Percentiles rank a stretch among this genome's conserved stretches.
These are phyloP conservation scores for Diplocarpon mali DNA, from an alignment of 2,329 filamentous ascomycete genomes.

Conservation along the genomic window DNA sequence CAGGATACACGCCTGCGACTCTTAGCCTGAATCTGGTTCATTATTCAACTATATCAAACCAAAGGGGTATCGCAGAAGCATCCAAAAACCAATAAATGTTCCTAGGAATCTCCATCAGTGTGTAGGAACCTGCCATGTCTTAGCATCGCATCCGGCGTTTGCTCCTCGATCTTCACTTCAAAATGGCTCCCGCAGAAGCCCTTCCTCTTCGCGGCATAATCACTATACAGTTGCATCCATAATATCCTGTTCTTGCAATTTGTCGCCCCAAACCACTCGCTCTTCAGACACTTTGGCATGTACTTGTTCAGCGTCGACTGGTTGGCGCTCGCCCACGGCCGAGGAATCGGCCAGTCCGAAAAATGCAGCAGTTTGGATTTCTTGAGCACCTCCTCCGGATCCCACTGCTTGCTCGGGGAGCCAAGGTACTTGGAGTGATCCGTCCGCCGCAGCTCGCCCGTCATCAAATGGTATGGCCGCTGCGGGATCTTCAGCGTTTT, in stretches of 20 bases:
- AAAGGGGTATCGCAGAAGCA: neutral
- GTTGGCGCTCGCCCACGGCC: slow-evolving; percentile 37
- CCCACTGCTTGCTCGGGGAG: slow-evolving; percentile 37
- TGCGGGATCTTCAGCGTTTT: slow-evolving; percentile 44
- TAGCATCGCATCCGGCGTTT: slow-evolving; percentile 11
- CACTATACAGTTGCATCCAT: slow-evolving; percentile 21
- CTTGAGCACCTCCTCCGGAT: slow-evolving; percentile 36
- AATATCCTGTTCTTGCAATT: slow-evolving; percentile 22
- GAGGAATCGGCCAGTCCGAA: slow-evolving; percentile 49
- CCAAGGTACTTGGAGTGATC: slow-evolving; percentile 42
- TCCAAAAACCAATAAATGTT: no score
- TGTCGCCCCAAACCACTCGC: slow-evolving; percentile 23
- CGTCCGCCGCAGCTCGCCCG: slow-evolving; percentile 42
- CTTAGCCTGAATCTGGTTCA: neutral
- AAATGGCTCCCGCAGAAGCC: slow-evolving; percentile 22
- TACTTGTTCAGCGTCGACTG: slow-evolving; percentile 23
- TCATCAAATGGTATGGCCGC: slow-evolving; percentile 42
- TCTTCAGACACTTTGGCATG: slow-evolving; percentile 22
- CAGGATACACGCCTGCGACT: neutral
- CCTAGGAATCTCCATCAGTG: neutral
- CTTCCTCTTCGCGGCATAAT: slow-evolving; percentile 19
- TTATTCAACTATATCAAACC: neutral
- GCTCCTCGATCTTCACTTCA: slow-evolving; percentile 17
- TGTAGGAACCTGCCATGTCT: slow-evolving; percentile 16
- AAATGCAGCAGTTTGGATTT: slow-evolving; percentile 50